Conservation (phyloP, 75 land plant species). For the Ceratopteris richardii region DNA sequence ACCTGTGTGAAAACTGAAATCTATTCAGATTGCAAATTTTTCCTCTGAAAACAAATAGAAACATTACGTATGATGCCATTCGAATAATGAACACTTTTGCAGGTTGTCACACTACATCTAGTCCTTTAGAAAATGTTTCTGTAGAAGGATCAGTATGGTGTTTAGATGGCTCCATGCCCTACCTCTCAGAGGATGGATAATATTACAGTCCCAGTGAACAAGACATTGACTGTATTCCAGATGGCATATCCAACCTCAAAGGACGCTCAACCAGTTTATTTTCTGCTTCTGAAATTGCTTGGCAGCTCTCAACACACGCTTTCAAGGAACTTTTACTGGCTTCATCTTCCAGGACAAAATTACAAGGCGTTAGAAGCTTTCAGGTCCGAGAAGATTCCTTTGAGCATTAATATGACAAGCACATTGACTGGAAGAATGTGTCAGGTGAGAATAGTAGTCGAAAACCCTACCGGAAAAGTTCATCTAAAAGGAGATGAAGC, state of each 20-base stretch:
- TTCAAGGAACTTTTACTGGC: conserved; percentile 95
- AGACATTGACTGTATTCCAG: conserved; percentile 31
- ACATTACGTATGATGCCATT: too few species aligned
- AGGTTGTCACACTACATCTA: conserved; percentile 72
- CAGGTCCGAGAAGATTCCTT: conserved; percentile 41
- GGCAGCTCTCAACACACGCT: conserved; percentile 33
- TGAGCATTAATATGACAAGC: conserved; percentile 22
- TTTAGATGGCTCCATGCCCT: conserved; percentile 62
- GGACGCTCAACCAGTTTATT: conserved; percentile 65
- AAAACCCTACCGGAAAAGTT: too few species aligned
- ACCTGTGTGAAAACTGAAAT: too few species aligned
- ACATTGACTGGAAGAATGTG: neutral
- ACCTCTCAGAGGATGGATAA: conserved; percentile 33
- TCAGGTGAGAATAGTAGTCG: neutral
- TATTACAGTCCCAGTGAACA: conserved; percentile 50
- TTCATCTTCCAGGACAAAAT: conserved; percentile 59
- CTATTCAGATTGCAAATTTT: too few species aligned
- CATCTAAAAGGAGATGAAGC: neutral
- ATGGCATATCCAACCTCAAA: conserved; percentile 48
- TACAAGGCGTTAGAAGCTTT: conserved; percentile 61
- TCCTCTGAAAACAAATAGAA: too few species aligned
- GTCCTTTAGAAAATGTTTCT: conserved; percentile 38
- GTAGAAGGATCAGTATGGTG: conserved; percentile 80
- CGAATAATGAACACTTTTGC: too few species aligned
- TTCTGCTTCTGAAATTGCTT: conserved; percentile 74